phyloP scores from a whole-genome alignment of 129 eudicot genomes.

The Chrysanthemum lavandulifolium region DNA sequence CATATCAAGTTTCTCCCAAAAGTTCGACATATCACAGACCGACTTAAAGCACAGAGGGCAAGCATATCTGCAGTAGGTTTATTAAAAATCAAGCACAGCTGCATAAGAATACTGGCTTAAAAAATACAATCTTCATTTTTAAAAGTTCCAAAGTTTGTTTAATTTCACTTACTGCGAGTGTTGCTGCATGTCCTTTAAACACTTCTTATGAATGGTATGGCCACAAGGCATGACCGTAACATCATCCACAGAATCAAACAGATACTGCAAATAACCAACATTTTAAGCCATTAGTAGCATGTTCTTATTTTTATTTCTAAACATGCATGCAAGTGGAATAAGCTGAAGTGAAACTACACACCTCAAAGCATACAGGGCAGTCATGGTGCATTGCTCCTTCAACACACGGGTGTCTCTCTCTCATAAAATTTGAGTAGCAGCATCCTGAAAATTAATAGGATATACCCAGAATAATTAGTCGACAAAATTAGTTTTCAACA shows the following conservation, averaged over 20 bases:
- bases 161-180: constrained; percentile 69
- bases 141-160: not conserved
- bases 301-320: not conserved
- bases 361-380: constrained; percentile 98
- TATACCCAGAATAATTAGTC: not conserved
- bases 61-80: constrained; percentile 44
- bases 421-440: constrained; percentile 65
- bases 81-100: too few relatives aligned
- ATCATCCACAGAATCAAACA: constrained; percentile 63
- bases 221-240: constrained; percentile 77
- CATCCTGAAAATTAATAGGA: constrained; percentile 50
- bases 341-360: constrained; percentile 13
- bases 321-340: constrained; percentile 6
- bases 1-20: constrained; percentile 79
- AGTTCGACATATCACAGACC: constrained; percentile 82
- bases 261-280: constrained; percentile 47
- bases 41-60: constrained; percentile 93
- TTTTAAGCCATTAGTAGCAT: not conserved
- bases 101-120: too few relatives aligned
- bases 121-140: not conserved
- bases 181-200: constrained; percentile 79
- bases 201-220: constrained; percentile 79
- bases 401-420: constrained; percentile 67
- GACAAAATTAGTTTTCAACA: too few relatives aligned
- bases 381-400: constrained; percentile 98